Evolutionary conservation across 495 filamentous ascomycete species (phyloP), one percentile per base, ranked within the genome.

Genomic region (Aspergillus hancockii): DNA sequence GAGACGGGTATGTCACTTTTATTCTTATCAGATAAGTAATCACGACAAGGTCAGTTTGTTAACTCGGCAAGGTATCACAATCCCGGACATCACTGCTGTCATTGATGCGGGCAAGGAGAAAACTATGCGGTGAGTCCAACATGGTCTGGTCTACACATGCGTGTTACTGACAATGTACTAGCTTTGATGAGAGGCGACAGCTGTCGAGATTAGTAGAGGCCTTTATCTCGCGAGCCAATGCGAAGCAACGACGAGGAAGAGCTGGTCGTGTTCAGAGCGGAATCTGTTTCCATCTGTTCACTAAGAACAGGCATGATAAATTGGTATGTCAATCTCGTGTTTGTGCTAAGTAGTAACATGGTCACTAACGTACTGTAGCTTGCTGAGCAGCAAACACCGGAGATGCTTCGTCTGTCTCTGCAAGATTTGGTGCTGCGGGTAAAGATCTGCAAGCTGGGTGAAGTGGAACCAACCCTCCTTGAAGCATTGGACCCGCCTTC

Each of bases 231-330:
- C 85, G 88, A 32, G 92, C 93, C 2, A 97, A 97, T 67, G 92
- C 93, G 4, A 97, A 96, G 64, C 93, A 98, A 70, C 83, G 94
- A 55, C 88, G 92, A 56, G 94, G 94, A 55, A 83, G 94, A 81
- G 94, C 94, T 52, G 94, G 94, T n/a, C 90, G 94, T 80, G 92
- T 97, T 1, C 93, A 94, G 66, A 85, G 92, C 60, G 94, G 94
- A 21, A 79, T 98, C 4, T 97, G 93, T 72, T 97, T 97, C 72
- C 94, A 98, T 64, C 76, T 98, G 13, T 96, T 97, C 70, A 96
- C 94, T 1, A 93, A 86, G 57, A 79, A 90, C 59, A 84, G 93
- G 2, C 90, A 97, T 70, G 92, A 97, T 50, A 77, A 79, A 46
- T 60, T 78, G 63, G 77, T 81, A 75, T 31, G 63, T 28, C 0